Base-by-base conservation (phyloP, 2,329 filamentous ascomycete genomes). In the Paecilomyces variotii region DNA sequence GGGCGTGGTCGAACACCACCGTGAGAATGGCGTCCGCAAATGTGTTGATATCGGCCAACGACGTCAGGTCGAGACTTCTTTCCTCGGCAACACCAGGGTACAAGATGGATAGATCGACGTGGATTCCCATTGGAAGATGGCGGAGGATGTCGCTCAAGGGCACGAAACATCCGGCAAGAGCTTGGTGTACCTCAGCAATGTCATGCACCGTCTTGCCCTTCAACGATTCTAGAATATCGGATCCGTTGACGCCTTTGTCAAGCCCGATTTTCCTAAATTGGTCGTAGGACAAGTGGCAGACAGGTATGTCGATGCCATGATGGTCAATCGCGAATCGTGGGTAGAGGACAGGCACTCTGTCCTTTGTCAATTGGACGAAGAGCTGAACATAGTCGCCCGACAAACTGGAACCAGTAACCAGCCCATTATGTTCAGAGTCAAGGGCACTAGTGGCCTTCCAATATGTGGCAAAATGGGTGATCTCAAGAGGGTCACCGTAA, bases 401-500 rank as follows among this genome's bases (percentile, higher is more conserved):
- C 57, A 99, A 76, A 76, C 93, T 97, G 9, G 93, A 97, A 0
- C 93, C 94, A 0, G 93, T 97, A 19, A 99, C 90, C 26, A 97
- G 85, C 26, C 91, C 90, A 69, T 84, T 94, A 26, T 89, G 88
- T 53, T 91, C 89, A 55, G 90, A 87, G 71, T 96, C 91, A 54
- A 94, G 83, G 66, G 96, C 91, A 68, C 91, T 96, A 0, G 94
- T 99, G 0, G 93, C 93, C 75, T 97, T 99, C 94, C 94, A 99
- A 74, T 99, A 99, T 0, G 94, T 97, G 62, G 96, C 94, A 67
- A 97, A 99, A 69, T 97, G 92, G 0, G 94, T 96, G 61, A 99
- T 97, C 73, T 99, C 94, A 25, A 99, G 80, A 2, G 94, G 91
- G 61, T 91, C 88, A 6, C 94, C 93, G 62, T 87, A 86, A 77